Base-by-base conservation (phyloP, 306 rosid genomes). In the Cicer bijugum region DNA sequence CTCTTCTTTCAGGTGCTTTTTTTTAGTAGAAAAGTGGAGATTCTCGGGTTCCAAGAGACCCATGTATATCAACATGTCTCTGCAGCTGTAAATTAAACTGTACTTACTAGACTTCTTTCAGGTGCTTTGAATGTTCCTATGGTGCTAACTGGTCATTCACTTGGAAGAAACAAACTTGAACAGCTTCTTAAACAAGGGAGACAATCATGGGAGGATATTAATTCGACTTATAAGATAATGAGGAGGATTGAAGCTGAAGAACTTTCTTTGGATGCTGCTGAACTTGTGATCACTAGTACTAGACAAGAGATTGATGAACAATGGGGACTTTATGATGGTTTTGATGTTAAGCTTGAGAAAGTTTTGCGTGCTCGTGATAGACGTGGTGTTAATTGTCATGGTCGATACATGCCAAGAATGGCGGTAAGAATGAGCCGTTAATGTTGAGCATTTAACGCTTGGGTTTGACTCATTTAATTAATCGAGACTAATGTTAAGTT, bases 311-410 rank as follows among this genome's bases (percentile, higher is more conserved):
- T 90, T 37, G 94, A 90, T 14, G 94, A 92, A 78, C 98, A 92
- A 73, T 92, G 98, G 98, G 98, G 98, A 17, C 96, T 92, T 35
- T 92, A 92, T 56, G 96, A 92, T 67, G 98, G 98, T 1, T 92
- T 92, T 64, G 92, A 92, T 85, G 96, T 92, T 75, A 90, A 90
- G 87, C 92, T 92, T 10, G 98, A 92, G 85, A 92, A 77, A 84
- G 94, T 90, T 6, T 77, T 92, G 81, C 92, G 98, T 9, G 98
- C 95, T 8, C 96, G 98, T 19, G 88, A 84, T 42, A 86, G 96
- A 68, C 88, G 96, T 20, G 89, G 96, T 40, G 98, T 92, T 75
- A 83, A 82, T 55, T 90, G 95, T 71, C 92, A 90, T 48, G 96
- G 98, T 48, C 85, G 98, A 33, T 90, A 39, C 84, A 92, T 90